Base-by-base conservation (phyloP, 2,329 filamentous ascomycete genomes). In the Gaeumannomyces tritici region DNA sequence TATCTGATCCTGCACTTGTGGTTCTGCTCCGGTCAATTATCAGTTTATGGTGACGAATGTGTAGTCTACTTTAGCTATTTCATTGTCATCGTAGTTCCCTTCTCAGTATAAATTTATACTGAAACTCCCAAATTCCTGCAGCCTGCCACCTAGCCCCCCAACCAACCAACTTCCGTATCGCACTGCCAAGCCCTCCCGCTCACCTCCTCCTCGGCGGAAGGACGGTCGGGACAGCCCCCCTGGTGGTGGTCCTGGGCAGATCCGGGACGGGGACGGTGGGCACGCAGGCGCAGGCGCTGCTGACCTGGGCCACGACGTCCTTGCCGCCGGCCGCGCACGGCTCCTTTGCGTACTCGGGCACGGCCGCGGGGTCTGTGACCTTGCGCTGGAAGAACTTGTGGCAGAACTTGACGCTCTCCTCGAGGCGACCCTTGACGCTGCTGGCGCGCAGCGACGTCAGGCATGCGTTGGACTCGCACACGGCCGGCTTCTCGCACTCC, bases 271-370 rank as follows among this genome's bases (percentile, higher is more conserved):
- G 58, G 33, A 64, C 51, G 64, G 68, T 69, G 31, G 68, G 69
- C 67, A 70, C 66, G 65, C 69, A 70, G 31, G 69, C 70, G 66
- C 69, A 70, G 59, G 68, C 69, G 12, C 68, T 69, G 67, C 68
- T 69, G 31, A 70, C 67, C 26, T 62, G 64, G 51, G 59, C 29
- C 61, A 69, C 64, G 55, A 65, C 58, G 55, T 58, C 60, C n/a
- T 24, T 27, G 26, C 35, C 35, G 26, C 35, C 35, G 21, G 42
- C 42, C 2, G 42, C 42, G 13, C 58, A 59, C 26, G 58, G 33
- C 21, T 51, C 33, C 13, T 27, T 28, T 26, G 58, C 58, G 24
- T 59, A 59, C 33, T 27, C 35, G 12, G 57, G 58, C 9, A 59
- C 33, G 26, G 33, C 58, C 2, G 35, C 58, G 24, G 24, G 21